These are phyloP conservation scores for Camellia lanceoleosa DNA, from an alignment of 148 eudicot genomes.

Conservation along the genomic window DNA sequence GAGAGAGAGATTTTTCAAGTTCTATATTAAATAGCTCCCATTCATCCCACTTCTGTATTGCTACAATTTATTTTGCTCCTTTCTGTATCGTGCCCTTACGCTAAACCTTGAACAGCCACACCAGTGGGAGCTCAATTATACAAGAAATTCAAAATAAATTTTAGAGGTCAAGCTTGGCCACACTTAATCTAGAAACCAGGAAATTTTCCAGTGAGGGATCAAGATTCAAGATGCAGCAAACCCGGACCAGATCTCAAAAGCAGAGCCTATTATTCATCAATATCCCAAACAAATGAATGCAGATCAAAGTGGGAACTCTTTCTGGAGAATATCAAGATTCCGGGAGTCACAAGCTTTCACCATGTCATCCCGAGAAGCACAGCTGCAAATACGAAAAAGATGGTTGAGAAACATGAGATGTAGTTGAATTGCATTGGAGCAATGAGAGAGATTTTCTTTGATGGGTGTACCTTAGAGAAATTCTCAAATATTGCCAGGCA, in stretches of 20 bases:
- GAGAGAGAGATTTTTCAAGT: too few species aligned
- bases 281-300: background rate
- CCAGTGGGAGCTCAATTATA: background rate
- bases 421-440: background rate
- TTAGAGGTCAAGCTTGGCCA: background rate
- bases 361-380: slow-evolving; percentile 93
- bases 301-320: slow-evolving; percentile 79
- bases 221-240: background rate
- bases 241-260: background rate
- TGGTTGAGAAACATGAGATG: slow-evolving; percentile 1
- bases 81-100: background rate
- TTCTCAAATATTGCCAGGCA: slow-evolving; percentile 96
- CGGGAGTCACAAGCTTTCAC: slow-evolving; percentile 83
- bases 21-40: background rate
- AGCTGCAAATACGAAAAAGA: slow-evolving; percentile 41
- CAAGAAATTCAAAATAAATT: background rate
- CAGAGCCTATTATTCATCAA: background rate
- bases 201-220: background rate
- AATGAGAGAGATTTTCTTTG: background rate
- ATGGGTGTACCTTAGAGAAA: slow-evolving; percentile 69
- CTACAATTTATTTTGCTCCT: background rate
- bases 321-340: slow-evolving; percentile 83
- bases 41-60: background rate
- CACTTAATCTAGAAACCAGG: background rate
- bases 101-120: background rate